A percentile compares a stretch with the other conserved stretches of the same genome.
Conservation (phyloP, 2,329 filamentous ascomycete genomes). For the Alternaria angustiovoidea region DNA sequence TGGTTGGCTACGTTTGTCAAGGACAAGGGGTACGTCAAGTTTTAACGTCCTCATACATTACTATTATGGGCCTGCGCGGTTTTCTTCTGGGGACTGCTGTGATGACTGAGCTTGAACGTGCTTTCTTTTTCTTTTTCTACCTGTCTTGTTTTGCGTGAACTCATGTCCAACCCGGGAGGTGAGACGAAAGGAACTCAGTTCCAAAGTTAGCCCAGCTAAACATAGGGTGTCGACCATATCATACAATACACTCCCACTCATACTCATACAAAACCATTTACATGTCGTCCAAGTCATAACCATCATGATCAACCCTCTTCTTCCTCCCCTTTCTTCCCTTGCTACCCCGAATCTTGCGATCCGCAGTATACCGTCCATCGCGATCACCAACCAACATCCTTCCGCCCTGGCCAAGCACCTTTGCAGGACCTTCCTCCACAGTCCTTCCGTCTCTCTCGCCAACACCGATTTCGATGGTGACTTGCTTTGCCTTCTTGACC, state of each 20-base stretch:
- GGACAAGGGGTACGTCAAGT: background rate
- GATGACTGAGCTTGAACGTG: background rate
- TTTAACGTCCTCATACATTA: rapidly evolving
- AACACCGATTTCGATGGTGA: conserved; percentile 40
- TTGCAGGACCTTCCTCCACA: conserved; percentile 31
- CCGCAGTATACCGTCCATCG: conserved; percentile 39
- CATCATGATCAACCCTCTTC: conserved; percentile 24
- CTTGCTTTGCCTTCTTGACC: conserved; percentile 43
- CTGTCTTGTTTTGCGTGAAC: background rate
- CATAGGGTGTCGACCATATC: background rate
- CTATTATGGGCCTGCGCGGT: background rate
- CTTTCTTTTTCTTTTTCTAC: background rate
- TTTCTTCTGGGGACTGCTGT: background rate
- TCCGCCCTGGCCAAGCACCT: conserved; percentile 22
- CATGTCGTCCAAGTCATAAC: conserved; percentile 30
- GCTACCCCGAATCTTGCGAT: conserved; percentile 50
- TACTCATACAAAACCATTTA: conserved; percentile 6
- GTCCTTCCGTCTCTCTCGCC: conserved; percentile 33
- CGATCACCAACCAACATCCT: conserved; percentile 42
- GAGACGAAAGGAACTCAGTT: background rate
- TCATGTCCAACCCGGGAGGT: background rate
- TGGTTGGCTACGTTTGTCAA: background rate
- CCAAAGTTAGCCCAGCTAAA: background rate
- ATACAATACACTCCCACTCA: conserved; percentile 8
- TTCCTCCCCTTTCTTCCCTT: conserved; percentile 52